Percentiles rank a stretch among this genome's conserved stretches.
Conservation (phyloP, 306 rosid species). For the Astragalus glycyphyllos region DNA sequence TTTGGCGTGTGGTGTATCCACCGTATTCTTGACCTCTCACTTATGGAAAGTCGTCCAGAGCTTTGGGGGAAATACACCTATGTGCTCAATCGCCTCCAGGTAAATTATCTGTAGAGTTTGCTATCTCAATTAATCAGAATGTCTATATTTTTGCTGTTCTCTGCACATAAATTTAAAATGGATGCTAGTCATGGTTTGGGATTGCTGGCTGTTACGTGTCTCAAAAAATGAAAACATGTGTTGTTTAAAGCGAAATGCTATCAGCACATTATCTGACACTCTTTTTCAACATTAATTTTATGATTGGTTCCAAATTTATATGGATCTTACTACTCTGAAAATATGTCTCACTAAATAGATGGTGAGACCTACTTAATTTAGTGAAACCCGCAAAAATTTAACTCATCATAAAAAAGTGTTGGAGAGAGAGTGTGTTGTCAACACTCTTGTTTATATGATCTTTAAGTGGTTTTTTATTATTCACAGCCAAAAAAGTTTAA, state of each 20-base stretch:
- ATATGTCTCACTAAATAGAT: too few species aligned
- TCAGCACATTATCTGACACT: too few species aligned
- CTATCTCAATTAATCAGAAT: slow-evolving; percentile 4
- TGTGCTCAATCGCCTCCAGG: slow-evolving; percentile 97
- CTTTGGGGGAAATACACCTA: slow-evolving; percentile 97
- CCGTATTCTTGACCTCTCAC: slow-evolving; percentile 84
- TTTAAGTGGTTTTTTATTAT: slow-evolving; percentile 8
- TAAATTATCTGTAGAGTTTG: slow-evolving; percentile 46
- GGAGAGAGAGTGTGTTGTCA: too few species aligned
- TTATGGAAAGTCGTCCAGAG: slow-evolving; percentile 99
- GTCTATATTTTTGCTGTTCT: slow-evolving; percentile 2
- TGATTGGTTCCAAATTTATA: too few species aligned
- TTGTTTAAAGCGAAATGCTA: neutral
- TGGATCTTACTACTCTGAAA: too few species aligned
- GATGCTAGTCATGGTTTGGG: neutral
- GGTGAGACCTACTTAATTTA: too few species aligned
- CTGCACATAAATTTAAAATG: neutral
- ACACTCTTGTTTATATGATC: too few species aligned
- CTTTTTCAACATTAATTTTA: too few species aligned
- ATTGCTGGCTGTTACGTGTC: neutral
- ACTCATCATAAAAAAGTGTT: too few species aligned
- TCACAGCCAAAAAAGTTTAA: neutral
- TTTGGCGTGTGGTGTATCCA: slow-evolving; percentile 99
- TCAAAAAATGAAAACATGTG: neutral
- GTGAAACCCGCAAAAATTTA: too few species aligned